Conservation (phyloP, 2,329 filamentous ascomycete species). For the Sphaerostilbella broomeana region DNA sequence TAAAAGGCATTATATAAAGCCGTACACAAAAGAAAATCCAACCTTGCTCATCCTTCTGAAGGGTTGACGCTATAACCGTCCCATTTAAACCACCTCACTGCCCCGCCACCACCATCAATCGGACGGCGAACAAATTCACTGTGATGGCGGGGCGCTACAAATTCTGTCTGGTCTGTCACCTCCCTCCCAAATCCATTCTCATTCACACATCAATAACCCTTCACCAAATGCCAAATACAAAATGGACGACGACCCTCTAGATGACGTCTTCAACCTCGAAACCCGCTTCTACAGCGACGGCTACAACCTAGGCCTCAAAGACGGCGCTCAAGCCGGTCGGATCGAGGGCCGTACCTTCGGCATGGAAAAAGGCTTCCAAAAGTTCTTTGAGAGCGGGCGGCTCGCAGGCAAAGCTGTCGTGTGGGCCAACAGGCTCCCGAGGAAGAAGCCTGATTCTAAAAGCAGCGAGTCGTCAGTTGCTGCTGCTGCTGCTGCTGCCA, state of each 20-base stretch:
- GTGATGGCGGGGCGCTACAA: slow-evolving; percentile 12
- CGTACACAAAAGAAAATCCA: no score
- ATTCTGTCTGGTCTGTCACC: slow-evolving; percentile 11
- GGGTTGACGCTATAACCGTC: slow-evolving; percentile 4
- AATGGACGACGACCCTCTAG: slow-evolving; percentile 44
- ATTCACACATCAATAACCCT: no score
- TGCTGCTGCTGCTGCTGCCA: not conserved
- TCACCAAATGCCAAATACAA: no score
- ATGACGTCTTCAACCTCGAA: slow-evolving; percentile 54
- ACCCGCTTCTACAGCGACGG: slow-evolving; percentile 75
- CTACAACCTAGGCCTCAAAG: slow-evolving; percentile 64
- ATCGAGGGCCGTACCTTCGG: slow-evolving; percentile 88
- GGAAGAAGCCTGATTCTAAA: slow-evolving; percentile 15
- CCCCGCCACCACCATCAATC: slow-evolving; percentile 13
- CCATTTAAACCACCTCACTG: slow-evolving; percentile 6
- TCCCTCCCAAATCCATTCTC: no score
- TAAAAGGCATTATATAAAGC: no score
- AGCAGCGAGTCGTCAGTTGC: not conserved
- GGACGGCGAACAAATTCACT: no score
- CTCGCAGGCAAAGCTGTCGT: slow-evolving; percentile 72
- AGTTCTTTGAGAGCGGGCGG: slow-evolving; percentile 73
- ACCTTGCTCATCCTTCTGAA: no score
- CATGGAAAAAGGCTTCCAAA: slow-evolving; percentile 88
- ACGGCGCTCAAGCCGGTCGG: slow-evolving; percentile 71
- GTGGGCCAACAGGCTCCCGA: slow-evolving; percentile 68